Conservation (phyloP, 2,329 filamentous ascomycete species). For the Pestalotiopsis sp. region DNA sequence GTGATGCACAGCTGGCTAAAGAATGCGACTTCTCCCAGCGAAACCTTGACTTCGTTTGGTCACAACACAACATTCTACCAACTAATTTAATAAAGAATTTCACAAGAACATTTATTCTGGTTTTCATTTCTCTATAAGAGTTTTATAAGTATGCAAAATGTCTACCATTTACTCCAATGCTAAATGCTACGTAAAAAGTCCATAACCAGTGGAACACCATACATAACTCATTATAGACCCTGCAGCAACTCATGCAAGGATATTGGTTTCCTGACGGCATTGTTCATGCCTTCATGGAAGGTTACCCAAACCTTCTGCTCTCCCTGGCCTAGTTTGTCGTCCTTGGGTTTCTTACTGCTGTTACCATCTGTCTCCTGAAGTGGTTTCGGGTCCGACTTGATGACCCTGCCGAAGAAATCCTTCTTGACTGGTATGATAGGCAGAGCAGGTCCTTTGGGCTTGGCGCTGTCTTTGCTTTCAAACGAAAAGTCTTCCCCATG, state of each 20-base stretch:
- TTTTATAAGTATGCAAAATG: neutral
- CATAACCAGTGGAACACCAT: neutral
- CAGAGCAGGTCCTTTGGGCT: conserved; percentile 35
- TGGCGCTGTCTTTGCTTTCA: conserved; percentile 43
- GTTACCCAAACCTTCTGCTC: conserved; percentile 71
- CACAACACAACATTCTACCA: neutral
- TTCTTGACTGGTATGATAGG: conserved; percentile 39
- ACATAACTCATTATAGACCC: conserved; percentile 44
- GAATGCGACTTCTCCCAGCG: neutral
- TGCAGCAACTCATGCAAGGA: conserved; percentile 70
- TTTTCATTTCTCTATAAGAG: neutral
- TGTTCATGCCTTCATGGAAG: conserved; percentile 77
- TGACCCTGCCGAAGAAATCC: conserved; percentile 41
- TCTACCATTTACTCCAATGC: neutral
- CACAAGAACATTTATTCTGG: neutral
- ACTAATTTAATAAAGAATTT: neutral
- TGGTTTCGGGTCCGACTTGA: conserved; percentile 34
- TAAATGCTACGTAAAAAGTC: neutral
- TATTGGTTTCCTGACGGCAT: conserved; percentile 77
- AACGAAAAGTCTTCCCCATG: conserved; percentile 27
- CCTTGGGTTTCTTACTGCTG: conserved; percentile 26
- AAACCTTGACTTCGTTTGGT: neutral
- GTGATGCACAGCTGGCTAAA: neutral
- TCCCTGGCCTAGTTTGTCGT: conserved; percentile 31
- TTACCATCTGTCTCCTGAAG: conserved; percentile 40